Conservation (phyloP, 345 rosid genomes). For the Boechera retrofracta region DNA sequence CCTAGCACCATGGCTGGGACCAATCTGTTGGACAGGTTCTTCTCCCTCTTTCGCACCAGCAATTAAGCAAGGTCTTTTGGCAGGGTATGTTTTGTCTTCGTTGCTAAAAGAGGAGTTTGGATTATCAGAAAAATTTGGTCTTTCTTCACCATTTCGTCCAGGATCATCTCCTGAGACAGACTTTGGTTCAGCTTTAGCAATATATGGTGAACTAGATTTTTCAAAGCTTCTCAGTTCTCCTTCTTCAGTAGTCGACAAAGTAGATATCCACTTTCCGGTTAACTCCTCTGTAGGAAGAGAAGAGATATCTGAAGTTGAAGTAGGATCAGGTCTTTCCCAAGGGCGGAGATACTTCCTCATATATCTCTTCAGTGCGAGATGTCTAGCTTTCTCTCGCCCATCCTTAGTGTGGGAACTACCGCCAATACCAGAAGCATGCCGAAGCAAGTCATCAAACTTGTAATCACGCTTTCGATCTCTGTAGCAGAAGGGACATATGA, state of each 20-base stretch:
- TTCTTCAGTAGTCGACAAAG: neutral
- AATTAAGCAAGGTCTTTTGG: constrained; percentile 25
- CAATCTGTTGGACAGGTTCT: constrained; percentile 26
- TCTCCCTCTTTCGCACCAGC: constrained; percentile 25
- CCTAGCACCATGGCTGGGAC: constrained; percentile 12
- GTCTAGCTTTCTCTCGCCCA: constrained; percentile 52
- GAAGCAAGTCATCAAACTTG: constrained; percentile 47
- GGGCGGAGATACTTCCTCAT: constrained; percentile 47
- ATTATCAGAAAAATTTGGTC: constrained; percentile 2
- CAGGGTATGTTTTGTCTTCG: constrained; percentile 15
- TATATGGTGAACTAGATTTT: neutral
- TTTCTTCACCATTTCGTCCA: constrained; percentile 12
- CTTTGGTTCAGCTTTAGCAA: constrained; percentile 20
- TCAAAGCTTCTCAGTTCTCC: constrained; percentile 7
- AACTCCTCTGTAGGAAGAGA: constrained; percentile 12
- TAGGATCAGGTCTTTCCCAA: constrained; percentile 16
- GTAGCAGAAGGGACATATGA: constrained; percentile 61
- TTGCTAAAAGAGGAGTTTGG: neutral
- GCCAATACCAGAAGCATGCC: constrained; percentile 50
- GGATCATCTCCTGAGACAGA: constrained; percentile 24
- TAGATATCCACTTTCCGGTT: neutral
- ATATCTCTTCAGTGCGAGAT: constrained; percentile 58
- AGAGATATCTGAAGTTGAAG: constrained; percentile 1
- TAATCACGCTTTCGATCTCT: constrained; percentile 46
- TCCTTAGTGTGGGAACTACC: constrained; percentile 36